Evolutionary conservation across 306 rosid species (phyloP).

Genomic region (Gastrolobium villosum): DNA sequence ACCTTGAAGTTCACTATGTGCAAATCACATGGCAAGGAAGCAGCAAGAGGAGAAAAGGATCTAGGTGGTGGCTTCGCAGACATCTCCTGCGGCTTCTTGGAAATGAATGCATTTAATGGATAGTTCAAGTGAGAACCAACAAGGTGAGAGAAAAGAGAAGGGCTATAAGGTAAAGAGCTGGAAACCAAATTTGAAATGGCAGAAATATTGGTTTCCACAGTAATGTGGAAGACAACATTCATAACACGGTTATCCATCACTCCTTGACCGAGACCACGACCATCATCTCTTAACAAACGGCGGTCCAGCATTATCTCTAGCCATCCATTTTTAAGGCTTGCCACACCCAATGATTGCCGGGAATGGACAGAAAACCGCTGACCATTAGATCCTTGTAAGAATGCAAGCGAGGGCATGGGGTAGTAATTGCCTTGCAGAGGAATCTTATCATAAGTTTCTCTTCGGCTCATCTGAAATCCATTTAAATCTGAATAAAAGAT

Average conservation of each 20-base stretch:
- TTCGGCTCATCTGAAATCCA: conserved; percentile 97
- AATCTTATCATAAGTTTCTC: conserved; percentile 94
- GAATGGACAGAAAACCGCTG: conserved; percentile 90
- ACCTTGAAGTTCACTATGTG: conserved; percentile 95
- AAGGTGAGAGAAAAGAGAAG: conserved; percentile 88
- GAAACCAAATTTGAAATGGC: conserved; percentile 60
- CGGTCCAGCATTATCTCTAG: conserved; percentile 99
- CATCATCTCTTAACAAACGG: conserved; percentile 87
- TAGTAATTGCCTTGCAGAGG: conserved; percentile 97
- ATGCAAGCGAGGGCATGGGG: conserved; percentile 95
- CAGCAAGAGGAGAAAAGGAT: conserved; percentile 80
- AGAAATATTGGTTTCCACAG: conserved; percentile 77
- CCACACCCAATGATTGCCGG: conserved; percentile 90
- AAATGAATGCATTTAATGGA: conserved; percentile 81
- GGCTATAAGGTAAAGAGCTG: conserved; percentile 65
- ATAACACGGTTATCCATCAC: conserved; percentile 91
- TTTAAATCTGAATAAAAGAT: conserved; percentile 88
- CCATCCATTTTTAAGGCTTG: conserved; percentile 93
- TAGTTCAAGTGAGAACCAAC: conserved; percentile 85
- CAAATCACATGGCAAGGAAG: conserved; percentile 91
- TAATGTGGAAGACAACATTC: conserved; percentile 88
- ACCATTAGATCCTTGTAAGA: conserved; percentile 84
- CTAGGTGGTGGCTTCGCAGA: conserved; percentile 72
- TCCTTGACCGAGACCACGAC: conserved; percentile 98
- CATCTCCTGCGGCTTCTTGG: conserved; percentile 72